Base-by-base conservation (phyloP, 1,139 yeast genomes). In the Candida sanyaensis region DNA sequence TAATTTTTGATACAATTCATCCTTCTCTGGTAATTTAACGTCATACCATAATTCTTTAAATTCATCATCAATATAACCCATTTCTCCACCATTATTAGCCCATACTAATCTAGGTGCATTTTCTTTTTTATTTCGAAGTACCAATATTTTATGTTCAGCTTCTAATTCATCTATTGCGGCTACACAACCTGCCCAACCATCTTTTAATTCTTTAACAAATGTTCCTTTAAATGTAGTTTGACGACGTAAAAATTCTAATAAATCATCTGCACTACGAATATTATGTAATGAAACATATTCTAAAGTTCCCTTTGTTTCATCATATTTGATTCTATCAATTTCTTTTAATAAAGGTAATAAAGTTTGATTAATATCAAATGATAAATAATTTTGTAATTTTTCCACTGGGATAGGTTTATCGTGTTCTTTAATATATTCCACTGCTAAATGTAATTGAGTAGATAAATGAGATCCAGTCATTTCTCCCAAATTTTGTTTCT, bases 111-210 rank as follows among this genome's bases (percentile, higher is more conserved):
- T 73, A 10, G 99, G 97, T 1, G 91, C 77, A 62, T 88, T 90
- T 59, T 93, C 99, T 73, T 95, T 93, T 61, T 92, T 91, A 40
- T 96, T 90, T 49, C 97, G 78, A 56, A 90, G 73, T 3, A 93
- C 97, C 40, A 93, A 75, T 37, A 92, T 83, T 57, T 88, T 86
- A 51, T 86, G 81, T 47, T 86, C 85, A 47, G 78, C 76, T 62
- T 93, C 98, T 41, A 93, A 71, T 57, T 86, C 84, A 43, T 84
- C 83, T 28, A 93, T 83, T 0, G 95, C 88, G 6, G 81, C 83
- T 42, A 86, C 66, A 63, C 97, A 92, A n/a, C 92, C 96, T 44
- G 88, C 80, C 99, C 99, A 95, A 21, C 99, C 99, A 63, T 95
- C 99, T 60, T 85, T 86, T 50, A 95, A 75, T 60, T 92, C 97